A percentile compares a stretch with the other conserved stretches of the same genome.
Conservation (phyloP, 2,329 filamentous ascomycete genomes). For the Penicillium nordicum region DNA sequence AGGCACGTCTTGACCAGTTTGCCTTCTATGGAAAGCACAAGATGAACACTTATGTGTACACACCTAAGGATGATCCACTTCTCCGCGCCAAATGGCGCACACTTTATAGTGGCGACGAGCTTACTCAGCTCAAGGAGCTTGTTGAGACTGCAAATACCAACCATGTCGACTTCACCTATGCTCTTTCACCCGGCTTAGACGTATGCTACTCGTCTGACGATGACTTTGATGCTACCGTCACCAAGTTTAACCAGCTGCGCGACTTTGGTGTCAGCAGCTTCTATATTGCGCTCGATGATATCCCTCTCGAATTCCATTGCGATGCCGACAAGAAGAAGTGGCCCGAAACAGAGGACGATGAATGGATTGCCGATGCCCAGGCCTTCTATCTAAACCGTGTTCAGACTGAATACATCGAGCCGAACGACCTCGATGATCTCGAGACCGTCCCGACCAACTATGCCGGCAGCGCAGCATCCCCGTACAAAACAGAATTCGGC, state of each 20-base stretch:
- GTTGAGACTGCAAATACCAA: background rate
- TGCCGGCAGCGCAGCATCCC: background rate
- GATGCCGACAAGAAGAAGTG: background rate
- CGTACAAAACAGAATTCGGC: constrained; percentile 14
- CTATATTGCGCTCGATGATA: background rate
- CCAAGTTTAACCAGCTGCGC: background rate
- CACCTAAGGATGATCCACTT: constrained; percentile 23
- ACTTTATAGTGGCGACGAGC: constrained; percentile 15
- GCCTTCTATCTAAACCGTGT: constrained; percentile 1
- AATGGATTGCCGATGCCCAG: background rate
- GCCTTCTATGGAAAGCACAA: constrained; percentile 23
- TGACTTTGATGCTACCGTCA: background rate
- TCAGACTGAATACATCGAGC: background rate
- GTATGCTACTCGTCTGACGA: background rate
- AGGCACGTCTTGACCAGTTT: constrained; percentile 24
- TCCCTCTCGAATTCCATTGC: background rate
- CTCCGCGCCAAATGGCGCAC: constrained; percentile 21
- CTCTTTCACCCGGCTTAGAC: background rate
- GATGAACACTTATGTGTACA: constrained; percentile 26
- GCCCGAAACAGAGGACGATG: background rate
- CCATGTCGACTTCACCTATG: background rate
- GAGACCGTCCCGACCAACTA: background rate
- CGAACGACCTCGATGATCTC: background rate
- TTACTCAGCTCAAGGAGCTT: background rate
- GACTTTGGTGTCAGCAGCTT: background rate